Conservation (phyloP, 805 yeast genomes). For the Saccharomycopsis javanensis region DNA sequence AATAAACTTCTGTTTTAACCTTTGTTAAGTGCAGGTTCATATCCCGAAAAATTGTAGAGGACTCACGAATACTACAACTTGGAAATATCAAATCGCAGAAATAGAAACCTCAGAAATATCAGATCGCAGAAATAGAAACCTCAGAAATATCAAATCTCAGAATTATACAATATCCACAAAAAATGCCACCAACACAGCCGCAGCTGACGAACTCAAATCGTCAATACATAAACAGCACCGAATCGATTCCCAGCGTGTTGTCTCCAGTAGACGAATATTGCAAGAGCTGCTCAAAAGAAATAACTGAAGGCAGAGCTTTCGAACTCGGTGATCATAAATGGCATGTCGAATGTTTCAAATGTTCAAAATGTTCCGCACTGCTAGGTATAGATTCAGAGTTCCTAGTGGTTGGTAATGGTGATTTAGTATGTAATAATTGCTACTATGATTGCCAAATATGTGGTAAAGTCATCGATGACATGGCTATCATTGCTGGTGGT, state of each 20-base stretch:
- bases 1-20: too few species aligned
- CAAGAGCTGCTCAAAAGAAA: constrained; percentile 40
- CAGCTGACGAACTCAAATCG: neutral
- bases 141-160: too few species aligned
- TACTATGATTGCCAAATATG: constrained; percentile 87
- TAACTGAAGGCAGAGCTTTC: constrained; percentile 87
- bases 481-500: constrained; percentile 91
- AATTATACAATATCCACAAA: neutral
- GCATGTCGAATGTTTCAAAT: constrained; percentile 89
- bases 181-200: neutral
- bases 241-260: neutral
- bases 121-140: too few species aligned
- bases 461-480: constrained; percentile 76
- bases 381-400: constrained; percentile 85
- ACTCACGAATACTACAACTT: too few species aligned
- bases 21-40: too few species aligned
- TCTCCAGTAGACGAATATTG: constrained; percentile 21
- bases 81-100: too few species aligned
- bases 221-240: too few species aligned
- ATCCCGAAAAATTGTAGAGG: too few species aligned
- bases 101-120: too few species aligned
- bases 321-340: constrained; percentile 91
- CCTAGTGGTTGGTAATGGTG: constrained; percentile 87
- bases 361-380: constrained; percentile 71
- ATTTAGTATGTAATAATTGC: constrained; percentile 80